Evolutionary conservation across 2,329 filamentous ascomycete genomes (phyloP).

Genomic region (Talaromyces sp.): DNA sequence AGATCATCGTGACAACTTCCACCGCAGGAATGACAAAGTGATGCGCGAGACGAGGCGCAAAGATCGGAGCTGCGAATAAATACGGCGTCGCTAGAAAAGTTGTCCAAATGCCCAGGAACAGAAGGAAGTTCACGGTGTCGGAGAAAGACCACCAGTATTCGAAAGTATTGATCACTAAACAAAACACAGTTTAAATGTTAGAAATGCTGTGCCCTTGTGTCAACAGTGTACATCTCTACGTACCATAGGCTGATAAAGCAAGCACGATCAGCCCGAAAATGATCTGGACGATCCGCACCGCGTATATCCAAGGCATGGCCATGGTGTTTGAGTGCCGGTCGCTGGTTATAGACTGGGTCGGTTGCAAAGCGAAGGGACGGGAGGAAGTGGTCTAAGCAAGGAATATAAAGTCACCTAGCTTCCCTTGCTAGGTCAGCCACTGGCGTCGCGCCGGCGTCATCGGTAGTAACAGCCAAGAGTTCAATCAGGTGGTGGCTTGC

Average conservation of each 20-base stretch:
- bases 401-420: neutral
- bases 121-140: conserved; percentile 70
- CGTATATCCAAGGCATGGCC: conserved; percentile 37
- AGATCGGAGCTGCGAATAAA: conserved; percentile 67
- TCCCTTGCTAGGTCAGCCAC: conserved; percentile 19
- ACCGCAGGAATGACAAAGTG: conserved; percentile 66
- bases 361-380: neutral
- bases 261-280: conserved; percentile 74
- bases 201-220: neutral
- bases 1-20: conserved; percentile 75
- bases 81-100: conserved; percentile 69
- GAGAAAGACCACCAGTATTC: conserved; percentile 51
- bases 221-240: conserved; percentile 27
- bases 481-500: conserved; percentile 14
- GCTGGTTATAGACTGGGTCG: neutral
- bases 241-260: conserved; percentile 74
- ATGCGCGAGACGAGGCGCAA: conserved; percentile 64
- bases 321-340: conserved; percentile 11
- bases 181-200: neutral
- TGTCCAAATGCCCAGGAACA: conserved; percentile 80
- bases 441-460: conserved; percentile 25
- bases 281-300: conserved; percentile 68
- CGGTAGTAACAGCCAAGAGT: conserved; percentile 9
- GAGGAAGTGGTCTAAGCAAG: neutral
- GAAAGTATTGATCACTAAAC: conserved; percentile 59